phyloP scores from a whole-genome alignment of 148 eudicot species.

The Amaranthus palmeri region DNA sequence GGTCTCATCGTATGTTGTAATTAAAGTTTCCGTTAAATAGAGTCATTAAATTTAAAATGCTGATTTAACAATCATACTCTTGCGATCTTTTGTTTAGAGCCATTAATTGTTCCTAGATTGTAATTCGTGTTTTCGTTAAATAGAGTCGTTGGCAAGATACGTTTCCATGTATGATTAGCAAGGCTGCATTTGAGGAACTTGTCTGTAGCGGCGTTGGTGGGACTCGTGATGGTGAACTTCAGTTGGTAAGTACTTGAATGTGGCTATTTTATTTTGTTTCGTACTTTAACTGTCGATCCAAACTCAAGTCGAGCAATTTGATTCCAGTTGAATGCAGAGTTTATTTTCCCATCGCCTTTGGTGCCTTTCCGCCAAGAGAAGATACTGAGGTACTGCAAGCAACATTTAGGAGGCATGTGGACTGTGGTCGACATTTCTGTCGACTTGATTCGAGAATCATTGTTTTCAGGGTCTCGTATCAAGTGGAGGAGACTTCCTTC shows the following conservation, averaged over 20 bases:
- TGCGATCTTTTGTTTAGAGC: no score
- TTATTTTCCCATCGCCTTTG: slow-evolving; percentile 52
- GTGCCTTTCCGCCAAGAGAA: slow-evolving; percentile 64
- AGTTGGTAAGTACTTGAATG: slow-evolving; percentile 47
- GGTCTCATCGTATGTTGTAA: no score
- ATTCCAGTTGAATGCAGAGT: slow-evolving; percentile 36
- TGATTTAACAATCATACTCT: no score
- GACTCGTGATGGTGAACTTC: slow-evolving; percentile 58
- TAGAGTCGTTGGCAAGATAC: slow-evolving; percentile 63
- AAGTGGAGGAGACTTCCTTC: slow-evolving; percentile 74
- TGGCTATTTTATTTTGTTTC: not conserved
- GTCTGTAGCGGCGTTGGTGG: slow-evolving; percentile 45
- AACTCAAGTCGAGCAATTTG: slow-evolving; percentile 9
- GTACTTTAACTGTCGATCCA: not conserved
- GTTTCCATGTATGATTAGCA: slow-evolving; percentile 57
- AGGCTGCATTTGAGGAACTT: slow-evolving; percentile 40
- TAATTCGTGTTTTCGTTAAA: not conserved
- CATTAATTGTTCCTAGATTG: no score
- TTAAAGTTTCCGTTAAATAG: no score
- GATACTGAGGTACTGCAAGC: slow-evolving; percentile 66
- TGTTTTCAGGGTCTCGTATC: slow-evolving; percentile 24
- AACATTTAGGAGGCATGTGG: slow-evolving; percentile 65
- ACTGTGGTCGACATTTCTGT: slow-evolving; percentile 73
- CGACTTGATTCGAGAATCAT: slow-evolving; percentile 41
- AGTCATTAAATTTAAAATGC: no score